phyloP scores from a whole-genome alignment of 192 early-diverging fungal species.

The Tieghemiomyces parasiticus region DNA sequence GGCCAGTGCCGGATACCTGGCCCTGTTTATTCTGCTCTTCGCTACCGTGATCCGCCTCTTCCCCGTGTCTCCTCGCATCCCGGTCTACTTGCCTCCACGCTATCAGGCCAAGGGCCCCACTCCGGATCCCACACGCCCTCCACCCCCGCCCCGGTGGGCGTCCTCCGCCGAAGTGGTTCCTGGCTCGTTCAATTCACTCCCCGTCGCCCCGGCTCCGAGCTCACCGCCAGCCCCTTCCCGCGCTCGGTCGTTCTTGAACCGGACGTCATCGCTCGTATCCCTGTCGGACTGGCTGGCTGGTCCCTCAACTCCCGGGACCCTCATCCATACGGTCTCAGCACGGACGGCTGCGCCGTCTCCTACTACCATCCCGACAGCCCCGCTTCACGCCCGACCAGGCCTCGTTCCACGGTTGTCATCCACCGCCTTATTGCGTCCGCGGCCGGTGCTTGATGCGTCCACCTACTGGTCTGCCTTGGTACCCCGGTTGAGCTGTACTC shows the following conservation, averaged over 20 bases:
- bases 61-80: not conserved
- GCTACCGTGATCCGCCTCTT: not conserved
- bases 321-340: no score
- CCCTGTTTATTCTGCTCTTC: not conserved
- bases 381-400: no score
- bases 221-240: not conserved
- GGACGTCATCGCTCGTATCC: no score
- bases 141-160: not conserved
- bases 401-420: no score
- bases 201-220: not conserved
- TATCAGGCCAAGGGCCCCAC: not conserved
- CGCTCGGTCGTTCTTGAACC: not conserved
- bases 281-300: no score
- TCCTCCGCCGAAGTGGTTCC: not conserved
- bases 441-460: not conserved
- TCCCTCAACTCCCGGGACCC: no score
- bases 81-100: not conserved
- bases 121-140: no score
- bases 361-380: no score
- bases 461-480: constrained; percentile 8
- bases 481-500: constrained; percentile 6
- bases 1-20: not conserved
- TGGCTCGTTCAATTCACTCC: not conserved
- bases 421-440: no score
- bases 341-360: no score